Conservation (phyloP, 441 rosid species). For the Aquilaria agallochum region DNA sequence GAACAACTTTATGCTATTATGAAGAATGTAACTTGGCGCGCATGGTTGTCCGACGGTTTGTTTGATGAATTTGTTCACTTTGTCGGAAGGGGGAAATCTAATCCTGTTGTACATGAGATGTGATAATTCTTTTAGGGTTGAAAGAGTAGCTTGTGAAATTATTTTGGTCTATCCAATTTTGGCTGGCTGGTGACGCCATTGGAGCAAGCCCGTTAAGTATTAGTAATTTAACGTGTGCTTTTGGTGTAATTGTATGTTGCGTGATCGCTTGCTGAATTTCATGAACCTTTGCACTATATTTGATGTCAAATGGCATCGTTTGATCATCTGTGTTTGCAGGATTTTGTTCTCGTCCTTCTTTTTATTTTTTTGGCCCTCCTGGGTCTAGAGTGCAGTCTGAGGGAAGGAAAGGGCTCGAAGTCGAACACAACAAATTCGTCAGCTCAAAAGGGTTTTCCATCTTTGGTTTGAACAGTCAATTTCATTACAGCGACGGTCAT, state of each 20-base stretch:
- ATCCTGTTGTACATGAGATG: slow-evolving; percentile 55
- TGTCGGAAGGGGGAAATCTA: slow-evolving; percentile 31
- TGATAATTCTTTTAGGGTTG: slow-evolving; percentile 42
- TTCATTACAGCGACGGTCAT: too few species aligned
- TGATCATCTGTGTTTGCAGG: too few species aligned
- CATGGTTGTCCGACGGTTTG: slow-evolving; percentile 25
- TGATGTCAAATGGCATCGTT: too few species aligned
- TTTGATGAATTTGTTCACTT: slow-evolving; percentile 18
- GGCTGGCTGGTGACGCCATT: slow-evolving; percentile 12
- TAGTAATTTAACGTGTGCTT: slow-evolving; percentile 4
- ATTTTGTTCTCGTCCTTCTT: too few species aligned
- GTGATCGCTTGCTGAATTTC: not conserved
- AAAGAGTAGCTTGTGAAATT: slow-evolving; percentile 32
- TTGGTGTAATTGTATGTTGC: not conserved
- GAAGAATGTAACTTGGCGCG: slow-evolving; percentile 35
- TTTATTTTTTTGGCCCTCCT: too few species aligned
- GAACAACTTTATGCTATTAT: slow-evolving; percentile 17
- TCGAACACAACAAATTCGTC: too few species aligned
- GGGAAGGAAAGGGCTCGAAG: too few species aligned
- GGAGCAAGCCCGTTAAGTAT: not conserved
- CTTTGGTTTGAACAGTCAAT: too few species aligned
- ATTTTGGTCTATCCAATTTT: slow-evolving; percentile 28
- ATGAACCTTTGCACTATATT: too few species aligned
- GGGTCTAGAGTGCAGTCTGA: too few species aligned
- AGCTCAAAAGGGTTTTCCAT: too few species aligned